phyloP scores from a whole-genome alignment of 2,329 filamentous ascomycete species.

The Podosphaera xanthii region DNA sequence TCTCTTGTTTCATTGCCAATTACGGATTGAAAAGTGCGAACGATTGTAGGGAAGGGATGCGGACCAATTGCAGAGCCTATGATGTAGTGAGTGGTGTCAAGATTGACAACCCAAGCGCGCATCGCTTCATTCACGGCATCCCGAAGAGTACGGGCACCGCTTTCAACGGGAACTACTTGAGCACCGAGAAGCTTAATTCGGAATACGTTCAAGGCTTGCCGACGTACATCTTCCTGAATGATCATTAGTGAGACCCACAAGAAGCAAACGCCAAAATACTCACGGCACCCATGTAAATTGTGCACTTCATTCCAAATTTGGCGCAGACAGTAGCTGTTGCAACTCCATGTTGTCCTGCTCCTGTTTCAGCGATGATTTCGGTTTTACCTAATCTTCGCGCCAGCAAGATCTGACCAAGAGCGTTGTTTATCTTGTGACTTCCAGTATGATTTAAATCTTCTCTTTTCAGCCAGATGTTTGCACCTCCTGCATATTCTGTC shows the following conservation, averaged over 20 bases:
- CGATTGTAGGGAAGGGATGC: slow-evolving; percentile 93
- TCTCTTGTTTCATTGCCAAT: slow-evolving; percentile 88
- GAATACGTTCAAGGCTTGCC: slow-evolving; percentile 95
- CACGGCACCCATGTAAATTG: slow-evolving; percentile 82
- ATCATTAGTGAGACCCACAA: slow-evolving; percentile 3
- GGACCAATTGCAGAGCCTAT: slow-evolving; percentile 94
- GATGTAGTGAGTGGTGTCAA: slow-evolving; percentile 92
- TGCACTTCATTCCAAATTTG: slow-evolving; percentile 96
- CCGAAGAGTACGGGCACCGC: slow-evolving; percentile 61
- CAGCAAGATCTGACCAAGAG: slow-evolving; percentile 74
- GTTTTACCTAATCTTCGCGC: slow-evolving; percentile 78
- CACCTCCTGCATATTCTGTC: slow-evolving; percentile 72
- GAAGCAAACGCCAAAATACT: slow-evolving; percentile 4
- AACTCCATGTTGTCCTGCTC: slow-evolving; percentile 92
- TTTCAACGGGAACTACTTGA: slow-evolving; percentile 77
- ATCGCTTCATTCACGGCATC: slow-evolving; percentile 91
- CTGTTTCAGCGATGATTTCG: slow-evolving; percentile 93
- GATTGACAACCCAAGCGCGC: slow-evolving; percentile 77
- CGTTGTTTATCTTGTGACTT: slow-evolving; percentile 99
- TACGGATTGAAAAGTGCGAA: slow-evolving; percentile 90
- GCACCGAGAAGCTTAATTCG: slow-evolving; percentile 92
- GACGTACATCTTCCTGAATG: slow-evolving; percentile 58
- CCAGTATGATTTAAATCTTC: slow-evolving; percentile 97
- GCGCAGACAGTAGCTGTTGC: slow-evolving; percentile 93
- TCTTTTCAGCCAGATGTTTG: slow-evolving; percentile 93